Evolutionary conservation across 805 yeast genomes (phyloP), one percentile per base, ranked within the genome.

Genomic region (Kuraishia capsulata): DNA sequence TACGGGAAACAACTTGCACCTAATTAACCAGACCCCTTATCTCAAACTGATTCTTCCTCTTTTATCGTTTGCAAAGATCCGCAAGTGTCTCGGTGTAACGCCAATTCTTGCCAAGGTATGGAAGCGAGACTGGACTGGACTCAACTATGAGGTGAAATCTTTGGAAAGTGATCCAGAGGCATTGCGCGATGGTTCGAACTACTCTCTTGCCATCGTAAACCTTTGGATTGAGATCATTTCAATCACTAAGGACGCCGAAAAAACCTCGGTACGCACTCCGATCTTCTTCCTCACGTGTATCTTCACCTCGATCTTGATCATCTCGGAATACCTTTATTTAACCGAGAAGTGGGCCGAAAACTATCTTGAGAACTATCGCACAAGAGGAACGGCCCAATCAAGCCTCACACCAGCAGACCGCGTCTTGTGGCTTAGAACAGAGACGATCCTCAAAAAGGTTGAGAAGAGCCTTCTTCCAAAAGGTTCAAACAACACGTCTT

Each of bases 221-320:
- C 59, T 81, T 30, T 83, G 92, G 94, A 74, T 76, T 35, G 81
- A 77, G 44, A 76, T 80, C 36, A 77, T 80, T n/a, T 71, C 81
- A 3, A 73, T 77, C 36, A 71, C 71, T 21, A 71, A 73, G 38
- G 81, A 80, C 52, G 78, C 82, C 1, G 79, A 75, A 44, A 73
- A 75, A 51, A 76, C 83, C 0, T 75, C 85, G 1, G 68, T 81
- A 24, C 64, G 87, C 45, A 81, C 90, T 0, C 92, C 92, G 1
- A 81, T 81, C 20, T 81, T 80, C 54, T 79, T 83, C 49, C 69
- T 81, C 23, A 77, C 87, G 1, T 78, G 87, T 52, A 69, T 81
- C 20, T 80, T 80, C 50, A 72, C 81, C 1, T 64, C 87, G 2
- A 61, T 78, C 10, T 58, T 81, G 39, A 60, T 82, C 26, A 67